A percentile compares a stretch with the other conserved stretches of the same genome.
Conservation (phyloP, 129 eudicot species). For the Centaurea solstitialis region DNA sequence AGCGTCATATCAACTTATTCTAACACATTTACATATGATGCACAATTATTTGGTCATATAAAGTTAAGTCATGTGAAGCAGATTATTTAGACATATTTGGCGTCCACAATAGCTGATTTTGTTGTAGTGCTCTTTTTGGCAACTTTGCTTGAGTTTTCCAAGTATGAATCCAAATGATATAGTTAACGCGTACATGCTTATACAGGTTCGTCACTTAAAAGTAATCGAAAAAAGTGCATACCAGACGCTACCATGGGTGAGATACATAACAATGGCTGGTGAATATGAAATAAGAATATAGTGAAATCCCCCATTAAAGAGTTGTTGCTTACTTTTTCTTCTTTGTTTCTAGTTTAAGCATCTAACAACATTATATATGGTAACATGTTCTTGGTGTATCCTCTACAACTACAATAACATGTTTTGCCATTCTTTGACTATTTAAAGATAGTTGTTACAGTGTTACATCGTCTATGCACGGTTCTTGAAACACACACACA, state of each 20-base stretch:
- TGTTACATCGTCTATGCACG: neutral
- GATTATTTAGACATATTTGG: neutral
- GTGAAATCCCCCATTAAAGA: slow-evolving; percentile 19
- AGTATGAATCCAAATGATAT: neutral
- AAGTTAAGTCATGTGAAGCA: neutral
- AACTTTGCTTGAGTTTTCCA: neutral
- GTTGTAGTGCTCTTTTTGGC: neutral
- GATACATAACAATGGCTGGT: slow-evolving; percentile 74
- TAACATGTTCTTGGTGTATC: neutral
- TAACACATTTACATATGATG: neutral
- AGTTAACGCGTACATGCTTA: neutral
- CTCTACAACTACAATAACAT: neutral
- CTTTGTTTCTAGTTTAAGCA: neutral
- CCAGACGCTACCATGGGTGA: slow-evolving; percentile 73
- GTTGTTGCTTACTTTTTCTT: neutral
- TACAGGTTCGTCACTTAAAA: slow-evolving; percentile 68
- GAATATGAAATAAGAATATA: slow-evolving; percentile 62
- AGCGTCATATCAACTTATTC: neutral
- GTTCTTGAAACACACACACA: neutral
- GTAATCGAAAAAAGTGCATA: slow-evolving; percentile 70
- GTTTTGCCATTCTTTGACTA: neutral
- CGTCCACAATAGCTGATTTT: neutral
- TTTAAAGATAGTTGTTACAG: neutral
- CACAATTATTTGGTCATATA: neutral
- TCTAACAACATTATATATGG: neutral